These are phyloP conservation scores for Lachancea nothofagi DNA, from an alignment of 805 yeast species.

Conservation along the genomic window DNA sequence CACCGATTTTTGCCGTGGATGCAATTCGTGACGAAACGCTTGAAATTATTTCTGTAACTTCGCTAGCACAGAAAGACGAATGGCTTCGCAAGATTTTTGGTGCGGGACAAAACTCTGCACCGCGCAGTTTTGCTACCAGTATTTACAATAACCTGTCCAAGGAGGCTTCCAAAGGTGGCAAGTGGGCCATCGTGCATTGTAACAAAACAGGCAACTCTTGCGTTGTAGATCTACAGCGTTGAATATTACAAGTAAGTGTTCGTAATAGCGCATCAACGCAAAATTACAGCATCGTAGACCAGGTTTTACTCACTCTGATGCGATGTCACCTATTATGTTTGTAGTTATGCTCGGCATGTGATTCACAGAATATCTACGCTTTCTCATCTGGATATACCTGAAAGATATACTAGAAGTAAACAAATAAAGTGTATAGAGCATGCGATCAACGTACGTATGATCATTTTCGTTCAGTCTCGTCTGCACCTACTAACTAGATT, in stretches of 20 bases:
- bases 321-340: too few species aligned
- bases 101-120: conserved; percentile 71
- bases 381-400: too few species aligned
- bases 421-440: too few species aligned
- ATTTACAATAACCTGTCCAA: conserved; percentile 67
- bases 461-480: background rate
- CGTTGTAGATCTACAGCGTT: conserved; percentile 61
- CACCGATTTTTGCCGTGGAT: conserved; percentile 78
- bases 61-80: conserved; percentile 72
- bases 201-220: conserved; percentile 70
- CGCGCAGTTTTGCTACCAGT: conserved; percentile 71
- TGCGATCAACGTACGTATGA: conserved; percentile 9
- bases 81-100: conserved; percentile 69
- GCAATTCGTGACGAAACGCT: conserved; percentile 73
- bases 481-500: conserved; percentile 2
- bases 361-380: too few species aligned
- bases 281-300: too few species aligned
- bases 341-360: too few species aligned
- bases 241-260: too few species aligned
- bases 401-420: too few species aligned
- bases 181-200: conserved; percentile 72
- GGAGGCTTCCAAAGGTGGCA: conserved; percentile 65
- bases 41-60: conserved; percentile 74
- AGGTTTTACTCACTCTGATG: too few species aligned
- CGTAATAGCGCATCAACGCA: too few species aligned